Evolutionary conservation across 352 stramenopile species (phyloP).

Genomic region (Elongisporangium prolatum): DNA sequence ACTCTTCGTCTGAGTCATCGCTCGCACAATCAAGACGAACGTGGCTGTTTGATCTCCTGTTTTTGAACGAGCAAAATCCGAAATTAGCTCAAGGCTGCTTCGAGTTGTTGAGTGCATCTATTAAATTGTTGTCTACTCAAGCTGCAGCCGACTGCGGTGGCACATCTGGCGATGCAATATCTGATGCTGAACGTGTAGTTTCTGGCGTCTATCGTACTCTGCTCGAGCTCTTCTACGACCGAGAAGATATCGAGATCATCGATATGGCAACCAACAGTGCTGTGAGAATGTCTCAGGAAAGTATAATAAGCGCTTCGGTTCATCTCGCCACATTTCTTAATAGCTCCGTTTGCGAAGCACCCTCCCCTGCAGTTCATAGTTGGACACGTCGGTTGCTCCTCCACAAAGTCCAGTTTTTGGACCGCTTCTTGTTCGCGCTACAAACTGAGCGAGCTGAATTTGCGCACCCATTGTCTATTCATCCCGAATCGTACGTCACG

Average conservation of each 20-base stretch:
- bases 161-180: slow-evolving; percentile 2
- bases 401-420: slow-evolving; percentile 36
- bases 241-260: slow-evolving; percentile 29
- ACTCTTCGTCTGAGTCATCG: slow-evolving; percentile 8
- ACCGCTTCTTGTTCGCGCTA: slow-evolving; percentile 45
- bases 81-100: slow-evolving; percentile 25
- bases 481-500: neutral
- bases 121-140: slow-evolving; percentile 15
- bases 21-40: slow-evolving; percentile 15
- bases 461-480: neutral
- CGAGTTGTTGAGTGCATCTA: slow-evolving; percentile 14
- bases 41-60: slow-evolving; percentile 60
- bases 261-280: slow-evolving; percentile 28
- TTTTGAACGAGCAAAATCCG: slow-evolving; percentile 28
- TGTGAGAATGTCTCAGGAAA: slow-evolving; percentile 7
- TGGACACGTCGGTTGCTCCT: slow-evolving; percentile 16
- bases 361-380: neutral
- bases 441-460: slow-evolving; percentile 13
- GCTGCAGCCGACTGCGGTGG: slow-evolving; percentile 1
- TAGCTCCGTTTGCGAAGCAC: slow-evolving; percentile 10
- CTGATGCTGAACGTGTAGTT: slow-evolving; percentile 3
- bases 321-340: slow-evolving; percentile 25
- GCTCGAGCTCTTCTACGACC: slow-evolving; percentile 33
- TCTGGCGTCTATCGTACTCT: slow-evolving; percentile 20
- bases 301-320: slow-evolving; percentile 8